Conservation (phyloP, 306 rosid species). For the Betula pendula region DNA sequence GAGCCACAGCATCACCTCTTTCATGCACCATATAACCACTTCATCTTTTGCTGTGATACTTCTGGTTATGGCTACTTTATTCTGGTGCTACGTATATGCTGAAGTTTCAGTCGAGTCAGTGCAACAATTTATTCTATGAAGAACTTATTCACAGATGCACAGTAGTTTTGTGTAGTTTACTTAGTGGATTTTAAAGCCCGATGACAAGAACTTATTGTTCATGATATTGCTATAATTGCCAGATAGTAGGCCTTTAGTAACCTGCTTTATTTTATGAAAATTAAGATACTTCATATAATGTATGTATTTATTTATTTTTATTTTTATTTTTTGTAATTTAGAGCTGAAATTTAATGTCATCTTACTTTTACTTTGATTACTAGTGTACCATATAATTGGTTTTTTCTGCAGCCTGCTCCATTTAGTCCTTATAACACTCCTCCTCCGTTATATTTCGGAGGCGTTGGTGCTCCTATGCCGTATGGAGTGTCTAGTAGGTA, state of each 20-base stretch:
- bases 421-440: conserved; percentile 40
- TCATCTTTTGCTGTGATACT: background rate
- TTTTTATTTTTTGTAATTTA: too few relatives aligned
- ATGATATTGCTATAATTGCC: background rate
- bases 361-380: background rate
- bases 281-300: background rate
- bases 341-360: background rate
- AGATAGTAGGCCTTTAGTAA: background rate
- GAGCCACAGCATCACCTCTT: background rate
- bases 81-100: background rate
- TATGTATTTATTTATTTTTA: background rate
- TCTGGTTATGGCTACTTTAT: background rate
- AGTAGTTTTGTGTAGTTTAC: background rate
- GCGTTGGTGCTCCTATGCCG: conserved; percentile 39
- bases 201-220: conserved; percentile 1
- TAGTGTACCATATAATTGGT: background rate
- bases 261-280: background rate
- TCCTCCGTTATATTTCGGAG: conserved; percentile 44
- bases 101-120: background rate
- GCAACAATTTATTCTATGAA: background rate
- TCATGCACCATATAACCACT: background rate
- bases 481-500: conserved; percentile 42
- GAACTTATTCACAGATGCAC: background rate
- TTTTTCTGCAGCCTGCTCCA: conserved; percentile 38
- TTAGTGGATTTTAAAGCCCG: background rate